Conservation (phyloP, 306 rosid genomes). For the Prunus mira region DNA sequence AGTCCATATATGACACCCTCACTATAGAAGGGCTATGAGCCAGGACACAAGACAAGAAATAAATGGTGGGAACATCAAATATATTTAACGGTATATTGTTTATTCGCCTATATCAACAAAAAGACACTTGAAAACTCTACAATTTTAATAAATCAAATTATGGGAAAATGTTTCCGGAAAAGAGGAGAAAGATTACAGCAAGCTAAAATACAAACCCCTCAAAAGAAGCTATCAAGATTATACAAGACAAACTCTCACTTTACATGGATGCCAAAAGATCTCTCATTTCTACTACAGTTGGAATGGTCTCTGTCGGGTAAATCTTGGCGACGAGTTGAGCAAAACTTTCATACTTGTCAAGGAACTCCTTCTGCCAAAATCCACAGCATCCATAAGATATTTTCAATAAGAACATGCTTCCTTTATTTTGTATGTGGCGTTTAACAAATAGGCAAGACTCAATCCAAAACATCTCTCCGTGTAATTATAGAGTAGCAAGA, state of each 20-base stretch:
- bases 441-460: background rate
- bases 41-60: background rate
- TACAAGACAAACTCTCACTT: conserved; percentile 24
- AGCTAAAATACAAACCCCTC: conserved; percentile 3
- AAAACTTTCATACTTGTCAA: conserved; percentile 83
- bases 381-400: conserved; percentile 27
- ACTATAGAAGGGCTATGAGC: too few species aligned
- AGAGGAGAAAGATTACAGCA: conserved; percentile 3
- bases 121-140: background rate
- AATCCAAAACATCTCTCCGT: background rate
- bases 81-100: background rate
- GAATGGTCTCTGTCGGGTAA: conserved; percentile 71
- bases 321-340: conserved; percentile 80
- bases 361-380: conserved; percentile 80
- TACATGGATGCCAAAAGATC: conserved; percentile 68
- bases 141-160: conserved; percentile 23
- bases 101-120: background rate
- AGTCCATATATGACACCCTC: too few species aligned
- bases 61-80: background rate
- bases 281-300: conserved; percentile 61
- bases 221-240: conserved; percentile 21
- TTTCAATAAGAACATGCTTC: background rate
- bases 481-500: too few species aligned
- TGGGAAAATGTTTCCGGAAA: background rate
- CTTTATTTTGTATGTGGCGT: background rate